Conservation (phyloP, 1,284 basidiomycete species). For the Cerioporus squamosus region DNA sequence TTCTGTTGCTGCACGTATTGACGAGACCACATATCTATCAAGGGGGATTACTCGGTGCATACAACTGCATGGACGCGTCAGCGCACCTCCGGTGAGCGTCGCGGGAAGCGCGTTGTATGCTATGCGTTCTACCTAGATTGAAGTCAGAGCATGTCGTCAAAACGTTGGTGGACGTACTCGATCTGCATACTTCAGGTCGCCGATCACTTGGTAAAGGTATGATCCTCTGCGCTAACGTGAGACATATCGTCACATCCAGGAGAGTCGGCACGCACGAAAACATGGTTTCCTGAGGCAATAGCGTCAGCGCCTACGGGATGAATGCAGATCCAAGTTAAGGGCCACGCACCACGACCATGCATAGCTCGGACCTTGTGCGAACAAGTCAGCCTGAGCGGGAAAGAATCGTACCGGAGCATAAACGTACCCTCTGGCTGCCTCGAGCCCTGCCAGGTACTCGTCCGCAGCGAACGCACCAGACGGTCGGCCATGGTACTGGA, state of each 20-base stretch:
- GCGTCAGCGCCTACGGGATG: not conserved
- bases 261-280: slow-evolving; percentile 47
- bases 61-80: not conserved
- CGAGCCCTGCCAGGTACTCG: slow-evolving; percentile 43
- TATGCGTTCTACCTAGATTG: slow-evolving; percentile 52
- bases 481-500: slow-evolving; percentile 61
- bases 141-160: not conserved
- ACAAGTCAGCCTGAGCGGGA: not conserved
- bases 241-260: not conserved
- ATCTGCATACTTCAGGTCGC: slow-evolving; percentile 57
- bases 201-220: slow-evolving; percentile 57
- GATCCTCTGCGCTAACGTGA: slow-evolving; percentile 43
- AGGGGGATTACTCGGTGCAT: no score
- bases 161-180: slow-evolving; percentile 36
- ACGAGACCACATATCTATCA: slow-evolving; percentile 57
- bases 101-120: slow-evolving; percentile 60
- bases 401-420: no score
- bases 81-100: slow-evolving; percentile 50
- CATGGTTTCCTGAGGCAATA: slow-evolving; percentile 53
- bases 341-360: slow-evolving; percentile 52
- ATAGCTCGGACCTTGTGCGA: slow-evolving; percentile 49
- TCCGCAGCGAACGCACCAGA: slow-evolving; percentile 61
- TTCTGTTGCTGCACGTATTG: slow-evolving; percentile 66
- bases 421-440: slow-evolving; percentile 52
- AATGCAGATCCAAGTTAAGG: no score